Base-by-base conservation (phyloP, 768 basidiomycete genomes). In the Leccinellum luteum region DNA sequence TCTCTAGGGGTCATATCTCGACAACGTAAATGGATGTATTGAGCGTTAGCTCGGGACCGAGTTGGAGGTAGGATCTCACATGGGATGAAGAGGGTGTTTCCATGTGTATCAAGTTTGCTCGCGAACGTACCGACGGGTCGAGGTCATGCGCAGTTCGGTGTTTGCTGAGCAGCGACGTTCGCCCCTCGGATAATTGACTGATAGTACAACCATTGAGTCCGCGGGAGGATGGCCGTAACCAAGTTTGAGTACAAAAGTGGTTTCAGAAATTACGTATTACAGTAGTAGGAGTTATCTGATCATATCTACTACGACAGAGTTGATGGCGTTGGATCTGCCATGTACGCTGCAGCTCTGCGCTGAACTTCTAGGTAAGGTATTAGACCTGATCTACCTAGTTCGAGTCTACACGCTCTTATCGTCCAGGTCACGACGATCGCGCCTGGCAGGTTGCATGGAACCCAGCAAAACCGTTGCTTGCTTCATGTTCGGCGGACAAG, bases 401-500 rank as follows among this genome's bases (percentile, higher is more conserved):
- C 9, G 38, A 41, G 38, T 35, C 35, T 41, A 6, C 14, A 28
- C 2, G 41, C 10, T 6, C 19, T 49, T 48, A 35, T 41, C 48
- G 30, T 48, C 25, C 68, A 80, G 90, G 87, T 8, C 94, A 97
- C 71, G 79, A 85, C 30, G 92, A 94, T 61, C 83, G 90, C 54
- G 91, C 86, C 7, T 98, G 95, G 95, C 78, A 86, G 54, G 78
- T 91, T 28, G 84, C 91, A 6, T 98, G 94, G 92, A 96, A 96
- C 70, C 91, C 93, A 0, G 74, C 78, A 3, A 84, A 88, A 55
- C 84, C 90, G 0, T 67, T 95, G 19, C 76, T 99, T 14, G 94
- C 96, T 0, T 94, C 94, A 6, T 99, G 95, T 70, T 98, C 96
- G 5, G 85, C 90, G 6, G 97, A 99, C 75, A 97, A 93, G 73